Conservation (phyloP, 2,329 filamentous ascomycete species). For the Chaetomiaceae sp. region DNA sequence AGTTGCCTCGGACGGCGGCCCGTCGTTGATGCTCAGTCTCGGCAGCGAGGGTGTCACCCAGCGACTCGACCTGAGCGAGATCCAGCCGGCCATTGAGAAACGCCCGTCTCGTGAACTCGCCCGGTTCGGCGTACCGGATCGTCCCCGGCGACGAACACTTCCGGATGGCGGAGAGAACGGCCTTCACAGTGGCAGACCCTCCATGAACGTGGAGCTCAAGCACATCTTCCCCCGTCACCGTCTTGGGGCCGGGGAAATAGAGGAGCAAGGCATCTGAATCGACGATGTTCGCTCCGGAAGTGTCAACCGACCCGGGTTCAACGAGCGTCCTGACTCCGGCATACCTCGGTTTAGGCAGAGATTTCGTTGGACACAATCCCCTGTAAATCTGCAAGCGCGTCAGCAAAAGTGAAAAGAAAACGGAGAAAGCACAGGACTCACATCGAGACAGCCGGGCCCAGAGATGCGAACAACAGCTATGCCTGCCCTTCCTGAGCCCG, state of each 20-base stretch:
- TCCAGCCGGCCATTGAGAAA: constrained; percentile 84
- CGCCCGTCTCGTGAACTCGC: constrained; percentile 89
- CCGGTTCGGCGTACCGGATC: constrained; percentile 86
- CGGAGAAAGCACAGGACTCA: constrained; percentile 36
- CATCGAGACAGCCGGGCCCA: constrained; percentile 66
- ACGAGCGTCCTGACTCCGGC: constrained; percentile 73
- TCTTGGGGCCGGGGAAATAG: constrained; percentile 74
- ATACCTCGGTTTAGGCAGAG: constrained; percentile 44
- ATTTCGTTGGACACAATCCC: constrained; percentile 45
- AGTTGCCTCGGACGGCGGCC: constrained; percentile 74
- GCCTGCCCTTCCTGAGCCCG: constrained; percentile 76
- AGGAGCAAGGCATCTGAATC: constrained; percentile 78
- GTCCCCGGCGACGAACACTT: constrained; percentile 34
- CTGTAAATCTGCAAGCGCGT: constrained; percentile 43
- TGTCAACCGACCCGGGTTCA: constrained; percentile 36
- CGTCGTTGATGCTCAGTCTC: constrained; percentile 91
- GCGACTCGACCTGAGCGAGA: constrained; percentile 72
- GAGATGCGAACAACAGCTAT: constrained; percentile 89
- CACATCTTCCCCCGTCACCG: constrained; percentile 87
- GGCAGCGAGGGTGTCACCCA: constrained; percentile 58
- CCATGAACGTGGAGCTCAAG: constrained; percentile 95
- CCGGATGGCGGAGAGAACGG: constrained; percentile 74
- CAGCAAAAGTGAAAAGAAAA: constrained; percentile 7
- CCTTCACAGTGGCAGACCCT: constrained; percentile 80
- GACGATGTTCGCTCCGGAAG: constrained; percentile 46